A percentile compares a stretch with the other conserved stretches of the same genome.
Evolutionary conservation across 345 rosid genomes (phyloP).

Genomic region (Bruguiera parviflora): DNA sequence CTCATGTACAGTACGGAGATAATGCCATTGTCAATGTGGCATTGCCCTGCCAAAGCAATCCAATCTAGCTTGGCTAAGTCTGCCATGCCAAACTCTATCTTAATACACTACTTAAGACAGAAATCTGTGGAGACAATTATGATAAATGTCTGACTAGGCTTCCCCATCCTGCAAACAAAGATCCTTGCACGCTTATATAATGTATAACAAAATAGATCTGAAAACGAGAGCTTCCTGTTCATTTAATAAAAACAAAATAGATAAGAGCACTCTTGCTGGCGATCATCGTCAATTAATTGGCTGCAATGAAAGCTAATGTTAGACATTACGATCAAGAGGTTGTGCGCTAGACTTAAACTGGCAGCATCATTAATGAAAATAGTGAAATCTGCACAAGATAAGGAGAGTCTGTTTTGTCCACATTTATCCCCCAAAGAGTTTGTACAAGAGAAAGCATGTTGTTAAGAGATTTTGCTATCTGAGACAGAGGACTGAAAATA

Average conservation of each 20-base stretch:
- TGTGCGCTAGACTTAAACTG: no score
- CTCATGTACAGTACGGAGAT: no score
- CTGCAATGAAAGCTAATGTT: not conserved
- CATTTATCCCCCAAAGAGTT: no score
- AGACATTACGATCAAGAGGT: no score
- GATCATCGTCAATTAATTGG: not conserved
- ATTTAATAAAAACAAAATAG: not conserved
- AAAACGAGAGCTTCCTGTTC: not conserved
- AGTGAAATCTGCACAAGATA: no score
- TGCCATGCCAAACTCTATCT: not conserved
- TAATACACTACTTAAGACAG: not conserved
- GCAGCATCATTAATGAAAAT: no score
- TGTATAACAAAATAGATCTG: not conserved
- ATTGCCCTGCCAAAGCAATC: no score
- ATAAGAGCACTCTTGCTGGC: not conserved
- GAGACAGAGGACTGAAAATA: not conserved
- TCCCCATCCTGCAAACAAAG: not conserved
- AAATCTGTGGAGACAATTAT: not conserved
- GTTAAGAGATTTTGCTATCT: no score
- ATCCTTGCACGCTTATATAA: not conserved
- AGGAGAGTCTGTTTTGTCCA: no score
- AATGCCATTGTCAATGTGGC: no score
- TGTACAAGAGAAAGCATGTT: no score
- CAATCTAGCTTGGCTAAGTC: no score
- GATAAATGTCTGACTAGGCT: not conserved